Percentiles rank a stretch among this genome's conserved stretches.
Evolutionary conservation across 129 eudicot species (phyloP).

Genomic region (Rutidosis leptorrhynchoides): DNA sequence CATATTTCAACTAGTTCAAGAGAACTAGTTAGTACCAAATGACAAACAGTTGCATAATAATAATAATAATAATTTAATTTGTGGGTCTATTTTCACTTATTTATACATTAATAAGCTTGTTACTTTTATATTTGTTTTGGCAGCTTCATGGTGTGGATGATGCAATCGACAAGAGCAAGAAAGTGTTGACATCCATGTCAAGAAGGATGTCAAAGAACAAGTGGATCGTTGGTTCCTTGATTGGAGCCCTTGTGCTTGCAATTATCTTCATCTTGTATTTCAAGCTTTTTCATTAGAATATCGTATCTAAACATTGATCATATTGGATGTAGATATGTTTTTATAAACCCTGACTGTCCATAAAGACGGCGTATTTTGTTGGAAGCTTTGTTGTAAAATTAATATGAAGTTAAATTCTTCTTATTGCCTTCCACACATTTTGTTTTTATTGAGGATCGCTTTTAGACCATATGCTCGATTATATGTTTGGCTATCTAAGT

Average conservation of each 20-base stretch:
- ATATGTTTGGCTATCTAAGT: not conserved
- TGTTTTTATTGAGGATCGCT: no score
- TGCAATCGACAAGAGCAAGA: conserved; percentile 92
- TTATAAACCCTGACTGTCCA: conserved; percentile 23
- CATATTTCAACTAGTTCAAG: no score
- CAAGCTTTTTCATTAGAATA: conserved; percentile 46
- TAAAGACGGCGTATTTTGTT: conserved; percentile 13
- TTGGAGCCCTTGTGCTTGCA: conserved; percentile 81
- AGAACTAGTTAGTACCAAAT: no score
- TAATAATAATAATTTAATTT: no score
- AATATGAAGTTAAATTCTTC: conserved; percentile 10
- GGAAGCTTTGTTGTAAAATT: conserved; percentile 21
- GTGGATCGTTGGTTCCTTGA: conserved; percentile 78
- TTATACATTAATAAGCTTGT: not conserved
- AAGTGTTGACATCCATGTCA: conserved; percentile 80
- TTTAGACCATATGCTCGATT: not conserved
- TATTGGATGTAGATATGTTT: conserved; percentile 33
- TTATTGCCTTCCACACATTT: not conserved
- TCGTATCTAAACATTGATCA: conserved; percentile 6
- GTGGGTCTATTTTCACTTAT: not conserved
- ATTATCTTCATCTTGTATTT: conserved; percentile 68
- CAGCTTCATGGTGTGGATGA: conserved; percentile 97
- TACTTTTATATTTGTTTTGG: no score
- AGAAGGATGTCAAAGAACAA: conserved; percentile 85
- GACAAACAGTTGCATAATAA: not conserved